Percentiles rank a stretch among this genome's conserved stretches.
These are phyloP conservation scores for Colletotrichum sp. DNA, from an alignment of 2,329 filamentous ascomycete species.

Conservation along the genomic window DNA sequence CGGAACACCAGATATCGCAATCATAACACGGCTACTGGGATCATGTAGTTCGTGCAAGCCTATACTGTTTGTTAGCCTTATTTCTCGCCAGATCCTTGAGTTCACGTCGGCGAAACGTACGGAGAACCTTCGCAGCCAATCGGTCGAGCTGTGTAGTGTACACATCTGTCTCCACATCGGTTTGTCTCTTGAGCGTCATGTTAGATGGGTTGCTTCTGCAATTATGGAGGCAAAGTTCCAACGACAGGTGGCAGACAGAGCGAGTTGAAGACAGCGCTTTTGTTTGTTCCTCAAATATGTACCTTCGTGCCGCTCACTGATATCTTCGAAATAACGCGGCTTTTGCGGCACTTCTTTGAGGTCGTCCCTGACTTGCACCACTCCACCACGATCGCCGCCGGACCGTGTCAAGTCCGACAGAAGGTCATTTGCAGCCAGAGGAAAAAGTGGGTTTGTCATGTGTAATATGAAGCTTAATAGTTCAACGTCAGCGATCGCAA, in stretches of 20 bases:
- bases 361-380: neutral
- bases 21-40: neutral
- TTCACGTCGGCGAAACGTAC: neutral
- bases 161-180: neutral
- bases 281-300: fast-evolving
- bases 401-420: neutral
- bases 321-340: neutral
- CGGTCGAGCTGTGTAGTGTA: neutral
- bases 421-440: neutral
- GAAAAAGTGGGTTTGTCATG: fast-evolving
- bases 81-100: fast-evolving
- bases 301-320: neutral
- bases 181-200: neutral
- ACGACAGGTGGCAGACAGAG: neutral
- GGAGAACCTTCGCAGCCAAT: neutral
- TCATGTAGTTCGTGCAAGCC: neutral
- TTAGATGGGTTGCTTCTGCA: neutral
- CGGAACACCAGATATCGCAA: neutral
- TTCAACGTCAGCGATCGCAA: neutral
- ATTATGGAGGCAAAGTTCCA: fast-evolving
- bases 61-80: neutral
- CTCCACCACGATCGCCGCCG: neutral
- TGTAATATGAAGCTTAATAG: neutral
- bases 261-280: neutral
- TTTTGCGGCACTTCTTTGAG: neutral